Base-by-base conservation (phyloP, 1,284 basidiomycete genomes). In the Sporisorium exsertum region DNA sequence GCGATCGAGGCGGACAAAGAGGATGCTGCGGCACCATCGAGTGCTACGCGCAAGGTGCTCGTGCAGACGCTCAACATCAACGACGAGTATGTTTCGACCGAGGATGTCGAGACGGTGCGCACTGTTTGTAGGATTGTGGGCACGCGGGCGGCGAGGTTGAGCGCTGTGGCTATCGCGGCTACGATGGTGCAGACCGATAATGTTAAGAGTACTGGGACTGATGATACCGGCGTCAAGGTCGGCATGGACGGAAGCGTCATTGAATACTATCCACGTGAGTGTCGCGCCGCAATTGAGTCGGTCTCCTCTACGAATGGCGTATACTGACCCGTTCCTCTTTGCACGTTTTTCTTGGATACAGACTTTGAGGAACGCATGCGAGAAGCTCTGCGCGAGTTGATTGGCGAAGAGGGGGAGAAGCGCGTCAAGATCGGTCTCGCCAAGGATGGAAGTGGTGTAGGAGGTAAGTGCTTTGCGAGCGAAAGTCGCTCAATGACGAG, bases 371-470 rank as follows among this genome's bases (percentile, higher is more conserved):
- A 89, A 10, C 89, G 89, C 15, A 87, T 97, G 71, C 89, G 93
- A 33, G 89, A 91, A 51, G 92, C 94, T 0, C 86, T 99, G 54
- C 87, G 89, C n/a, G 86, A 88, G 2, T 82, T 98, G 35, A 89
- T 98, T 13, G 95, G 96, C 8, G 88, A 90, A 45, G 89, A 93
- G 45, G 90, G 92, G 5, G 94, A 94, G 87, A 88, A 90, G 81
- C 88, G 90, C 40, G 90, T 97, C 8, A 89, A 91, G 69, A 93
- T 98, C 78, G 95, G 94, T 24, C 86, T 97, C 79, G 96, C 96
- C 5, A 98, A 97, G 87, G 97, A 99, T 83, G 96, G 97, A 26
- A 95, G 93, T 84, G 97, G 96, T 58, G 94, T 96, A 43, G 96
- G 96, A 83, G 49, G 49, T 20, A 32, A 32, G 49, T 50, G 18